These are phyloP conservation scores for Mentha longifolia DNA, from an alignment of 257 asterid genomes.

Conservation along the genomic window DNA sequence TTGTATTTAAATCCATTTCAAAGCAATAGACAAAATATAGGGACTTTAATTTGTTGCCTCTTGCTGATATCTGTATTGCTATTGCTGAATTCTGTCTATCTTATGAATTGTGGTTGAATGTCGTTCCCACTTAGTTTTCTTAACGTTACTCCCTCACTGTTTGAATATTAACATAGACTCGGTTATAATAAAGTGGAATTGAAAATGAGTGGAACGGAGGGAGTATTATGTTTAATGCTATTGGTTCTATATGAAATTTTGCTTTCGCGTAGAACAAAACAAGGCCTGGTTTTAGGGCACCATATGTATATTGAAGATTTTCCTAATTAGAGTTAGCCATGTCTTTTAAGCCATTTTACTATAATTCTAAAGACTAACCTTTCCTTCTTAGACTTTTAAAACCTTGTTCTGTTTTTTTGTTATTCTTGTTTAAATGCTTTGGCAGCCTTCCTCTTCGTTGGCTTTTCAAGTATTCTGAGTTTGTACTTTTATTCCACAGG, in stretches of 20 bases:
- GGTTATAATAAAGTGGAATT: too few relatives aligned
- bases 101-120: too few relatives aligned
- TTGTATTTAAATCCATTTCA: not conserved
- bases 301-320: not conserved
- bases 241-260: not conserved
- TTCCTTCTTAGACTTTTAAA: too few relatives aligned
- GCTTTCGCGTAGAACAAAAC: too few relatives aligned
- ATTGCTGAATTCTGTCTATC: not conserved
- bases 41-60: not conserved
- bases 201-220: too few relatives aligned
- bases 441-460: not conserved
- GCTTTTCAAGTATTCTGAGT: not conserved
- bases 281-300: not conserved
- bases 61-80: not conserved
- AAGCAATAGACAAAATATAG: not conserved
- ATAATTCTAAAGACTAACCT: not conserved
- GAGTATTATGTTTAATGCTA: not conserved
- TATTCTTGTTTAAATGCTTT: not conserved
- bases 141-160: too few relatives aligned
- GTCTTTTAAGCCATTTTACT: not conserved
- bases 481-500: constrained; percentile 30
- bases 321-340: not conserved
- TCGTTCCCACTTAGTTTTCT: too few relatives aligned
- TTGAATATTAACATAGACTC: too few relatives aligned
- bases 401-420: too few relatives aligned